phyloP scores from a whole-genome alignment of 225 moss, liverwort and hornwort species.

The Rhytidiadelphus loreus region DNA sequence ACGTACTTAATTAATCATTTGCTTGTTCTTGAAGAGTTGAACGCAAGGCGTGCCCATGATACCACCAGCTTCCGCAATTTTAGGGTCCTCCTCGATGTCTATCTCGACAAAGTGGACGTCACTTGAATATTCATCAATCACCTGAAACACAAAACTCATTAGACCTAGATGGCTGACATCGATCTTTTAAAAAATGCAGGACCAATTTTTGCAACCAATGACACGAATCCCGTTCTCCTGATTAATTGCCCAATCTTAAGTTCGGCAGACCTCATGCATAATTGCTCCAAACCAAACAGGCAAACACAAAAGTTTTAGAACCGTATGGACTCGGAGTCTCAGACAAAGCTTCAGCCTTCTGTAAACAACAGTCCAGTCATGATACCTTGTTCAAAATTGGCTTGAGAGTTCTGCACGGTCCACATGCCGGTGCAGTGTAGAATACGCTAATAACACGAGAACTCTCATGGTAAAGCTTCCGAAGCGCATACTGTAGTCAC shows the following conservation, averaged over 20 bases:
- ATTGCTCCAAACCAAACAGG: background rate
- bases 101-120: conserved; percentile 94
- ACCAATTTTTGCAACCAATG: background rate
- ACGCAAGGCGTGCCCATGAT: conserved; percentile 96
- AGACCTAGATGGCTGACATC: background rate
- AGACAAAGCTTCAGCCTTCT: background rate
- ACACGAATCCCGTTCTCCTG: background rate
- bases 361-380: background rate
- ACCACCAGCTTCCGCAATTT: conserved; percentile 95
- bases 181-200: too few relatives aligned
- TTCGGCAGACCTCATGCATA: background rate
- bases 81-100: conserved; percentile 96
- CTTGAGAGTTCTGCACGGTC: conserved; percentile 86
- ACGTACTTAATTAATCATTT: conserved; percentile 23
- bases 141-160: conserved; percentile 25
- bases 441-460: conserved; percentile 81
- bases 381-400: conserved; percentile 89
- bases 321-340: background rate
- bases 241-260: background rate
- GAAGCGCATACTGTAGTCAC: conserved; percentile 67
- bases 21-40: conserved; percentile 94
- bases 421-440: conserved; percentile 92
- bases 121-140: conserved; percentile 67
- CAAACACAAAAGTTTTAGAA: background rate
- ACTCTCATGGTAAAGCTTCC: conserved; percentile 92